Conservation (phyloP, 768 basidiomycete genomes). For the Tricholoma furcatifolium region DNA sequence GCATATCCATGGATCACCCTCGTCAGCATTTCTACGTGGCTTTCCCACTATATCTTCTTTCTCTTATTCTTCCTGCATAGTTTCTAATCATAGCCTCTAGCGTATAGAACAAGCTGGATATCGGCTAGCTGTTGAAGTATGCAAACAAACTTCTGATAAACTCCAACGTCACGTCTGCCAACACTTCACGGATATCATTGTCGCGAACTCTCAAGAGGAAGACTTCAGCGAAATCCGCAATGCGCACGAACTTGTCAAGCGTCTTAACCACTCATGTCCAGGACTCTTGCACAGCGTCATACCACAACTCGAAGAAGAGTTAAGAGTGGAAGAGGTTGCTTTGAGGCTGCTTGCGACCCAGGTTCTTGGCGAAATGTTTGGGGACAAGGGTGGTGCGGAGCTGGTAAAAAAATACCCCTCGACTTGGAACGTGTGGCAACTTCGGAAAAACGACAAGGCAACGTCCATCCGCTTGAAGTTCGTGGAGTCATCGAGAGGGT, state of each 20-base stretch:
- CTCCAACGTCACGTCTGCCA: slow-evolving; percentile 87
- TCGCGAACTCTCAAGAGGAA: slow-evolving; percentile 57
- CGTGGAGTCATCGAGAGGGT: slow-evolving; percentile 63
- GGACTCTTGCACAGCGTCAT: slow-evolving; percentile 85
- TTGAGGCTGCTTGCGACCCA: slow-evolving; percentile 82
- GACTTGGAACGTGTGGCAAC: slow-evolving; percentile 85
- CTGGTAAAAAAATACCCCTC: slow-evolving; percentile 76
- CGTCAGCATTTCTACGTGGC: too few relatives aligned
- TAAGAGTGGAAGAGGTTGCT: slow-evolving; percentile 70
- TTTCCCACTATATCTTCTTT: not conserved
- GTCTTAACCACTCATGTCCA: slow-evolving; percentile 78
- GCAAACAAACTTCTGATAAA: slow-evolving; percentile 80
- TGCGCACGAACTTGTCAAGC: slow-evolving; percentile 85
- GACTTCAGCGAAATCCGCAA: slow-evolving; percentile 67
- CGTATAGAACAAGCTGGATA: slow-evolving; percentile 73
- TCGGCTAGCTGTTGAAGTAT: slow-evolving; percentile 82
- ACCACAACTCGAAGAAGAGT: slow-evolving; percentile 89
- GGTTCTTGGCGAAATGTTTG: slow-evolving; percentile 89
- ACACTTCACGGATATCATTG: slow-evolving; percentile 91
- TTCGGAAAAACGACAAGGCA: slow-evolving; percentile 74
- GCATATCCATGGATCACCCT: too few relatives aligned
- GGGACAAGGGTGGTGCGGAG: slow-evolving; percentile 70
- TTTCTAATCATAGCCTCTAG: slow-evolving; percentile 30
- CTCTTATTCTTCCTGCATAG: not conserved
- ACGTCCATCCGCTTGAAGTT: slow-evolving; percentile 72